Evolutionary conservation across 2,329 filamentous ascomycete genomes (phyloP).

Genomic region (Colletotrichum sp.): DNA sequence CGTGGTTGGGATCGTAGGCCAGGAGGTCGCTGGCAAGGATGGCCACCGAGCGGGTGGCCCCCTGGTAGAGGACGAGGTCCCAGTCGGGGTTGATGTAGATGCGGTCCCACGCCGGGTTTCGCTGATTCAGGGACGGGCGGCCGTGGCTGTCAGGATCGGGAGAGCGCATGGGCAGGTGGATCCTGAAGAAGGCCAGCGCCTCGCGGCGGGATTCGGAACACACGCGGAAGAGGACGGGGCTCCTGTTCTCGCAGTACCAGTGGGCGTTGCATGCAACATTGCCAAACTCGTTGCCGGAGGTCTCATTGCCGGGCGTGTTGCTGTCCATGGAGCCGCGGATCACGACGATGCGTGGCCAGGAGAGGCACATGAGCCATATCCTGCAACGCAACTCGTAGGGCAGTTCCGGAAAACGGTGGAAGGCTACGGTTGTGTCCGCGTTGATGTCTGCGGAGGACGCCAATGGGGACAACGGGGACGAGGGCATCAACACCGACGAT

Average conservation of each 20-base stretch:
- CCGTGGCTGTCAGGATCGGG: conserved; percentile 4
- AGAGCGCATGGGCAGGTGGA: conserved; percentile 19
- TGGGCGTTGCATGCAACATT: conserved; percentile 10
- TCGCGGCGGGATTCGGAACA: conserved; percentile 21
- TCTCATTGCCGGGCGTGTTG: background rate
- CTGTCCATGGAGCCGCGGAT: conserved; percentile 8
- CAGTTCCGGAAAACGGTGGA: conserved; percentile 17
- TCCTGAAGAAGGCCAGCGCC: conserved; percentile 22
- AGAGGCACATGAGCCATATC: conserved; percentile 23
- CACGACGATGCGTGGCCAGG: conserved; percentile 20
- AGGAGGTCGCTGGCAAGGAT: conserved; percentile 23
- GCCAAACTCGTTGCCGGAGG: conserved; percentile 8
- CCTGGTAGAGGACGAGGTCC: conserved; percentile 23
- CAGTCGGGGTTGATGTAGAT: conserved; percentile 25
- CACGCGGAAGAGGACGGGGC: conserved; percentile 20
- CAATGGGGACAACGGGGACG: background rate
- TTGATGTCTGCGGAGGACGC: background rate
- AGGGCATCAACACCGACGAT: background rate
- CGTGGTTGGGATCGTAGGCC: conserved; percentile 17
- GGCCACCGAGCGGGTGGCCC: background rate
- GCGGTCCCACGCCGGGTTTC: conserved; percentile 20
- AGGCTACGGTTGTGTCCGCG: background rate
- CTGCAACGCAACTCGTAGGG: conserved; percentile 21
- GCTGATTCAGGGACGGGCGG: conserved; percentile 1
- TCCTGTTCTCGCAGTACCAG: conserved; percentile 24